Evolutionary conservation across 352 stramenopile genomes (phyloP), one percentile per base, ranked within the genome.

Genomic region (Globisporangium canariense): DNA sequence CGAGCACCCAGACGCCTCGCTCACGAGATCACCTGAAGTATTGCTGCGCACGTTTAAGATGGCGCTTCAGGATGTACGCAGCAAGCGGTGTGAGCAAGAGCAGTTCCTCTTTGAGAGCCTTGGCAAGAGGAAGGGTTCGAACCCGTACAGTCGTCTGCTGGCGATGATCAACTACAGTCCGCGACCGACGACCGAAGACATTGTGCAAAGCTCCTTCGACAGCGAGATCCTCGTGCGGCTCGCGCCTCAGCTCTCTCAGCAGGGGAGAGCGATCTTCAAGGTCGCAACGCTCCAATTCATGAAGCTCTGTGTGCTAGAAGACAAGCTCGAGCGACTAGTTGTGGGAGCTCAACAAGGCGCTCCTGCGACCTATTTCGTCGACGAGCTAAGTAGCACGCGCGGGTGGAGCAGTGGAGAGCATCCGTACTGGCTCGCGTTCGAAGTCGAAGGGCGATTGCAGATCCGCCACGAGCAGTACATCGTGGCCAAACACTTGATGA

Each of bases 341-440:
- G 63, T 52, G 18, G 61, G 52, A 32, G 62, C 55, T 0, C 52
- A 65, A 16, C 51, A 55, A 46, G 41, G 41, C 0, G 13, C 41
- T 46, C 41, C 41, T 18, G 13, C 3, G 13, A 46, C 41, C 16
- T 65, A 69, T 25, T 56, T 91, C 45, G 57, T 86, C 1, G 70
- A 84, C 20, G 89, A 97, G 25, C 65, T 95, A 3, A n/a, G 61
- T 9, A 78, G 71, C 62, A 60, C 49, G 0, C 75, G 73, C 18
- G 28, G 70, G 28, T 97, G 87, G 87, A 52, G 81, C 32, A 73
- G 71, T 11, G 45, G 3, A 0, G 72, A 86, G 4, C 77, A 89
- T 62, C 87, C 87, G 2, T 88, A 81, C 59, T 97, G 90, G 88
- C 70, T 96, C 52, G 84, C 89, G 22, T 96, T 97, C 69, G 90